Evolutionary conservation across 2,329 filamentous ascomycete species (phyloP).

Genomic region (Sclerotinia spermophila): DNA sequence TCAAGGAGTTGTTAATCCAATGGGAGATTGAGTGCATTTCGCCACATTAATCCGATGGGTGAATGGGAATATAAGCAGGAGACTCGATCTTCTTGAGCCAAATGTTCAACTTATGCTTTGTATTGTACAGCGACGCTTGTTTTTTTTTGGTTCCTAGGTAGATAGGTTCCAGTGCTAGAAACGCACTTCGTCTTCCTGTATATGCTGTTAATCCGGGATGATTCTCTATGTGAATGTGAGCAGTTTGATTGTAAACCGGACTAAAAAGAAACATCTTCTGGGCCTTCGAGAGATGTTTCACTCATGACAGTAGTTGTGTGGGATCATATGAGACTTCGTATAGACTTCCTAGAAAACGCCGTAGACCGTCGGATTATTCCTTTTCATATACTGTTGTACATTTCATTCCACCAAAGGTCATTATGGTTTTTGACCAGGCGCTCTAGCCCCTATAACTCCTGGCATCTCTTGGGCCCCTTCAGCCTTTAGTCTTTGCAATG

Average conservation of each 20-base stretch:
- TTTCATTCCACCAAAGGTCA: background rate
- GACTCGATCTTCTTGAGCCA: too few species aligned
- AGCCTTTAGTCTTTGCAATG: slow-evolving; percentile 68
- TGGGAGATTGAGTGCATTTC: background rate
- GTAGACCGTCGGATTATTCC: background rate
- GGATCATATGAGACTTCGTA: background rate
- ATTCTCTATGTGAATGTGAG: background rate
- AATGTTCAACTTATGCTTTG: background rate
- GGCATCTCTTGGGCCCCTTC: slow-evolving; percentile 66
- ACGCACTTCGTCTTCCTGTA: background rate
- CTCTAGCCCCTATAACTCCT: slow-evolving; percentile 26
- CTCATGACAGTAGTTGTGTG: background rate
- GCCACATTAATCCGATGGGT: background rate
- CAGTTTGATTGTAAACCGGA: background rate
- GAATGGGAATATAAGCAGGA: background rate
- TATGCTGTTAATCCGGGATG: background rate
- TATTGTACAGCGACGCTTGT: background rate
- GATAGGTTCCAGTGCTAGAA: background rate
- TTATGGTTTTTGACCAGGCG: slow-evolving; percentile 18
- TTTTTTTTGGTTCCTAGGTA: background rate
- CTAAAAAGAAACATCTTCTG: background rate
- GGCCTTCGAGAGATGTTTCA: background rate
- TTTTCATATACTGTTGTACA: slow-evolving; percentile 1
- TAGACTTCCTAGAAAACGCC: background rate
- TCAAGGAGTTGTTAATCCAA: background rate